These are phyloP conservation scores for Fusarium nanum DNA, from an alignment of 2,329 filamentous ascomycete species.

Conservation along the genomic window DNA sequence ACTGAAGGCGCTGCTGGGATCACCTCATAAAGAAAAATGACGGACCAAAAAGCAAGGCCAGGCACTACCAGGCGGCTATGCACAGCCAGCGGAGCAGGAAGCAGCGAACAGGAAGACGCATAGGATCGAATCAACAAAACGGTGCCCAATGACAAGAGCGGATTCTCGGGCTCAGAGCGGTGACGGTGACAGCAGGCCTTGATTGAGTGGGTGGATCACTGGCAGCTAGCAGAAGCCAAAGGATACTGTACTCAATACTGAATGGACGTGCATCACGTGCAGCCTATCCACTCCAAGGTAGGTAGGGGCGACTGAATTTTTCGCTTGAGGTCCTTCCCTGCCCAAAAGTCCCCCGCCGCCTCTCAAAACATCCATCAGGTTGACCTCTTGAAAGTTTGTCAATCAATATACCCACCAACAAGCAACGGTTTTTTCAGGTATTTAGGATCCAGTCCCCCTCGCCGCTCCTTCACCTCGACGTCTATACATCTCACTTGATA, in stretches of 20 bases:
- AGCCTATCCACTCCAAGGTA: constrained; percentile 40
- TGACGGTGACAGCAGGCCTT: constrained; percentile 40
- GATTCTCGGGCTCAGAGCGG: constrained; percentile 42
- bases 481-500: constrained; percentile 15
- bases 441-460: constrained; percentile 38
- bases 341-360: constrained; percentile 56
- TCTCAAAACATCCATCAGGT: constrained; percentile 55
- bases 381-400: constrained; percentile 52
- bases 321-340: constrained; percentile 54
- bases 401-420: constrained; percentile 49
- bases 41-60: constrained; percentile 14
- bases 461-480: constrained; percentile 25
- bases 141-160: constrained; percentile 41
- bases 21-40: constrained; percentile 14
- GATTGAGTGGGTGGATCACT: constrained; percentile 28
- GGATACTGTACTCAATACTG: constrained; percentile 5
- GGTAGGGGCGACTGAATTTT: constrained; percentile 56
- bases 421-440: constrained; percentile 46
- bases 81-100: constrained; percentile 20
- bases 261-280: constrained; percentile 52
- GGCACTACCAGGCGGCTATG: constrained; percentile 32
- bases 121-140: constrained; percentile 14
- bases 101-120: constrained; percentile 28
- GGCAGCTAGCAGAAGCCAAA: constrained; percentile 5
- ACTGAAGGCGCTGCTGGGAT: constrained; percentile 11